Percentiles rank a stretch among this genome's conserved stretches.
Conservation (phyloP, 257 asterid species). For the Rehmannia glutinosa region DNA sequence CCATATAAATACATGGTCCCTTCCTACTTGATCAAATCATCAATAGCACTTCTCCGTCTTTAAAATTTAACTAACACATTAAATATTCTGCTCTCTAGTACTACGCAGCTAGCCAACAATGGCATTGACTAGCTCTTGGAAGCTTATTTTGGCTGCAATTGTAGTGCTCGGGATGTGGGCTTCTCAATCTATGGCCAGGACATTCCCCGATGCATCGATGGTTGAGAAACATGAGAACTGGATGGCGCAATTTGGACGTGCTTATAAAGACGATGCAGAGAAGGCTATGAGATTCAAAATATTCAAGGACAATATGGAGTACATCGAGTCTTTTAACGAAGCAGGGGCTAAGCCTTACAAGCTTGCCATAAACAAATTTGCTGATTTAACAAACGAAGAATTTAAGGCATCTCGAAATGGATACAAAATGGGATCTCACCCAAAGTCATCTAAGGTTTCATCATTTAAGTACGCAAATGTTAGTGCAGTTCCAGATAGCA, state of each 20-base stretch:
- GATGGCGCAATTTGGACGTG: constrained; percentile 35
- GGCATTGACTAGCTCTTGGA: constrained; percentile 22
- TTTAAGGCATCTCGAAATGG: constrained; percentile 32
- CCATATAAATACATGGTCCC: no score
- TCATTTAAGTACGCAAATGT: constrained; percentile 34
- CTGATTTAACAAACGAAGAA: constrained; percentile 41
- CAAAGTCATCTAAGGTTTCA: neutral
- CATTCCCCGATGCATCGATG: constrained; percentile 25
- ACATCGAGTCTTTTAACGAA: constrained; percentile 31
- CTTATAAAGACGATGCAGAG: constrained; percentile 31
- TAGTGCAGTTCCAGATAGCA: constrained; percentile 25
- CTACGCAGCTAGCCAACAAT: no score
- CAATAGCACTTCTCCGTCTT: no score
- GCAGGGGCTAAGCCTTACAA: constrained; percentile 19
- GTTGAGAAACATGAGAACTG: constrained; percentile 32
- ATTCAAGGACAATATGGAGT: constrained; percentile 34
- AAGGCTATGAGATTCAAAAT: constrained; percentile 33
- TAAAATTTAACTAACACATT: no score
- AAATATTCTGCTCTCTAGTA: no score
- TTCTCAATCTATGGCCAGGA: constrained; percentile 20
- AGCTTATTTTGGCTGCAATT: constrained; percentile 15
- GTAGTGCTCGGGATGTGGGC: constrained; percentile 23
- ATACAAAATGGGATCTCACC: constrained; percentile 10
- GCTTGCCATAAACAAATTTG: constrained; percentile 36
- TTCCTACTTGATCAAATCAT: no score